Evolutionary conservation across 768 basidiomycete genomes (phyloP).

Genomic region (Hirschioporus abietinus): DNA sequence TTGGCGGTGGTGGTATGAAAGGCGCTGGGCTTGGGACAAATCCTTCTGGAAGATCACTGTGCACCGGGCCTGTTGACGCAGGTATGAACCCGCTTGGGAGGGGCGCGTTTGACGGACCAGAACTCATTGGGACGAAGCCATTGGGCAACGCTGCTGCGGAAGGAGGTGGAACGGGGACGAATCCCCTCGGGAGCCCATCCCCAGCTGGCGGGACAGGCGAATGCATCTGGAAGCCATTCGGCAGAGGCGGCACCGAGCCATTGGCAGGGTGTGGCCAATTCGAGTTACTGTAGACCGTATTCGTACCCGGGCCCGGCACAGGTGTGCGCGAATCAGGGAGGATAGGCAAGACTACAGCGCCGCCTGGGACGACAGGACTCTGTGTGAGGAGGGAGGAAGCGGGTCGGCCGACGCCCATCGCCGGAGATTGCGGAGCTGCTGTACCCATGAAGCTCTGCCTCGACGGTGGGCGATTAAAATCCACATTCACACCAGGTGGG

Average conservation of each 20-base stretch:
- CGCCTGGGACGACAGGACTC: neutral
- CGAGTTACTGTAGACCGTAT: neutral
- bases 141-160: neutral
- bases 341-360: neutral
- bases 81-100: neutral
- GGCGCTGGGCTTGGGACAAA: neutral
- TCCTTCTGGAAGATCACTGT: neutral
- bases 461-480: neutral
- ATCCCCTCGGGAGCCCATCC: neutral
- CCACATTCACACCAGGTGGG: neutral
- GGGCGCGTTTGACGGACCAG: neutral
- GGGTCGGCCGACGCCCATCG: neutral
- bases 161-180: neutral
- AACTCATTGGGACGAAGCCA: neutral
- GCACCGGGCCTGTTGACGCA: too few species aligned
- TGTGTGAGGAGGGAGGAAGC: neutral
- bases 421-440: conserved; percentile 1
- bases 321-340: neutral
- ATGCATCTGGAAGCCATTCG: neutral
- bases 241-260: neutral
- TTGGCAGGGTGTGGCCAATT: neutral
- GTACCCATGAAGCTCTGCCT: conserved; percentile 1
- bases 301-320: neutral
- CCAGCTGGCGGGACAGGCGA: neutral
- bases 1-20: neutral